Base-by-base conservation (phyloP, 805 yeast genomes). In the Teunomyces pallodes region DNA sequence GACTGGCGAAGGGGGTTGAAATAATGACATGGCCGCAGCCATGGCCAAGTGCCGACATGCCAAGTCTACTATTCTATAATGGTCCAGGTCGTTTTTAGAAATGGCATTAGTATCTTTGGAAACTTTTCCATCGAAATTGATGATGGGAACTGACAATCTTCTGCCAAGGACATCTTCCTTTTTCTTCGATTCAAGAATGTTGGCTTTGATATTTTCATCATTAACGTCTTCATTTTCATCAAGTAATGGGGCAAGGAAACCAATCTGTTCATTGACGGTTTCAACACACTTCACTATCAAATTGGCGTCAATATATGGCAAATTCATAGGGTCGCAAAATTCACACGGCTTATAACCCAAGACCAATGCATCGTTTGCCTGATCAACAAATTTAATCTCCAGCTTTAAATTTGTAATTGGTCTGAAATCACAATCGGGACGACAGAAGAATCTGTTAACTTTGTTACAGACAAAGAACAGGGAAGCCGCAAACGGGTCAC, bases 1-100 rank as follows among this genome's bases (percentile, higher is more conserved):
- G 7, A 55, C 35, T 3, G 45, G 45, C 6, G 30, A 13, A 17
- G 53, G 51, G 5, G 61, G 65, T 36, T 58, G 59, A 51, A 66
- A 70, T 4, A 72, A 60, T 42, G 64, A 66, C 32, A 72, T 65
- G 8, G 83, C 86, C 1, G 94, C 95, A 29, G 94, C 94, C 36
- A 84, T 71, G 1, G 92, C 90, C 58, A 87, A 83, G 64, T 87
- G 91, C 46, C 92, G 81, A 60, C 95, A 88, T 0, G 96, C 94
- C 57, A 83, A 78, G 60, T 83, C 87, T 17, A 85, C 88, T 41
- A 85, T 74, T 50, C 83, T 75, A 56, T 81, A 75, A 59, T 87
- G 91, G 57, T 84, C 90, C 41, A 81, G 72, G 60, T 84, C 88
- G 61, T 81, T 81, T 57, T 81, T 80, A 17, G 83, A 72, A 27